Conservation (phyloP, 352 stramenopile genomes). For the Phytophthora cactorum region DNA sequence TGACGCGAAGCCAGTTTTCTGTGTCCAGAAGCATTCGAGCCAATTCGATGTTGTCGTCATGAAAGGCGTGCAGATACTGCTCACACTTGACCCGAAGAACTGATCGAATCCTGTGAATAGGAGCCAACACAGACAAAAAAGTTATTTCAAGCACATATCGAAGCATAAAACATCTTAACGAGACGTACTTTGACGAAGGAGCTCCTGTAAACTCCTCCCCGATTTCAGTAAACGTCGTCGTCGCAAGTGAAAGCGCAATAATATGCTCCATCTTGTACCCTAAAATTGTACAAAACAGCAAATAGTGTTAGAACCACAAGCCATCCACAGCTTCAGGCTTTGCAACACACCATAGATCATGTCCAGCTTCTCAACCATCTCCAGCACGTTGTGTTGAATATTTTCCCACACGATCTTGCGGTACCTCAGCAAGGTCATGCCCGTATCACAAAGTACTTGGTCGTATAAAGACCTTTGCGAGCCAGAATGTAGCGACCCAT, state of each 20-base stretch:
- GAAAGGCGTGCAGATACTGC: conserved; percentile 79
- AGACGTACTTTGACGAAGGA: conserved; percentile 68
- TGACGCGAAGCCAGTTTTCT: conserved; percentile 84
- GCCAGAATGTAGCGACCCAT: conserved; percentile 36
- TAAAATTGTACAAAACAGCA: conserved; percentile 25
- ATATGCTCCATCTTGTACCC: conserved; percentile 91
- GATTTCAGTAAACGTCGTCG: conserved; percentile 79
- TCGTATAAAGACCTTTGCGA: conserved; percentile 57
- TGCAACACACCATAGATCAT: conserved; percentile 66
- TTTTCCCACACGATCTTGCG: conserved; percentile 89
- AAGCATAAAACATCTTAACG: not conserved
- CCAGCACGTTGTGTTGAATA: conserved; percentile 82
- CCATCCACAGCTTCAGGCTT: not conserved
- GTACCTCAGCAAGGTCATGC: conserved; percentile 80
- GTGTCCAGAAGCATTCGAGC: conserved; percentile 86
- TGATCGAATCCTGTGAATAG: conserved; percentile 54
- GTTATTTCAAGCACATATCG: conserved; percentile 4
- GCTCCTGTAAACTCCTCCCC: conserved; percentile 87
- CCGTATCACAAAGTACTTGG: conserved; percentile 76
- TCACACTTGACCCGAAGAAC: conserved; percentile 81
- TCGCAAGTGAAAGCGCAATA: conserved; percentile 78
- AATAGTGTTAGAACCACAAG: conserved; percentile 17
- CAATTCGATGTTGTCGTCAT: conserved; percentile 86
- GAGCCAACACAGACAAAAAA: not conserved
- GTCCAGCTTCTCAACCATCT: conserved; percentile 75